Percentiles rank a stretch among this genome's conserved stretches.
These are phyloP conservation scores for Coniferiporia sulphurascens DNA, from an alignment of 1,284 basidiomycete species.

Conservation along the genomic window DNA sequence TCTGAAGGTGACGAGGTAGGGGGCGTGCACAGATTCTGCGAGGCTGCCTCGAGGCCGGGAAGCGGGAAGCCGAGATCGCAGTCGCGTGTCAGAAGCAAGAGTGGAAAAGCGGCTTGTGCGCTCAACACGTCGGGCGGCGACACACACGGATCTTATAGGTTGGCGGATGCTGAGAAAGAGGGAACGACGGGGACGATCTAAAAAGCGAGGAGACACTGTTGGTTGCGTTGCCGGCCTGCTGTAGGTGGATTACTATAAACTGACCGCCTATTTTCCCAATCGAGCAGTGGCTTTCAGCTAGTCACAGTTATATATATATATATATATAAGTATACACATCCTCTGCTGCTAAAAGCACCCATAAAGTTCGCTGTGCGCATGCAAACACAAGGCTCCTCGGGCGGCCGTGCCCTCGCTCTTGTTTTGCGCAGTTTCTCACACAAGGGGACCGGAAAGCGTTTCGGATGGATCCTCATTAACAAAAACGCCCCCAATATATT, in stretches of 20 bases:
- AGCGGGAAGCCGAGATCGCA: constrained; percentile 4
- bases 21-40: constrained; percentile 5
- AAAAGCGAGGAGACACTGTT: neutral
- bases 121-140: neutral
- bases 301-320: no score
- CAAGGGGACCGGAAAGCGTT: no score
- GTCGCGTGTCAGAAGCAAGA: neutral
- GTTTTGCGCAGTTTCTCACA: no score
- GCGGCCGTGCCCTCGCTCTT: no score
- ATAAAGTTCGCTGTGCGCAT: no score
- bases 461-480: no score
- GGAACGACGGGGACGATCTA: constrained; percentile 1
- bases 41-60: constrained; percentile 18
- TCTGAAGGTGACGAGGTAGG: constrained; percentile 3
- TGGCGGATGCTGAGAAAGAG: neutral
- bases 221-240: neutral
- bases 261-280: neutral
- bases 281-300: neutral
- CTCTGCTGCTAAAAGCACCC: no score
- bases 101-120: neutral
- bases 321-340: no score
- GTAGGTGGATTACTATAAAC: neutral
- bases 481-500: no score
- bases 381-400: no score
- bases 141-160: neutral